Percentiles rank a stretch among this genome's conserved stretches.
These are phyloP conservation scores for Moricandia moricandioides DNA, from an alignment of 345 rosid species.

Conservation along the genomic window DNA sequence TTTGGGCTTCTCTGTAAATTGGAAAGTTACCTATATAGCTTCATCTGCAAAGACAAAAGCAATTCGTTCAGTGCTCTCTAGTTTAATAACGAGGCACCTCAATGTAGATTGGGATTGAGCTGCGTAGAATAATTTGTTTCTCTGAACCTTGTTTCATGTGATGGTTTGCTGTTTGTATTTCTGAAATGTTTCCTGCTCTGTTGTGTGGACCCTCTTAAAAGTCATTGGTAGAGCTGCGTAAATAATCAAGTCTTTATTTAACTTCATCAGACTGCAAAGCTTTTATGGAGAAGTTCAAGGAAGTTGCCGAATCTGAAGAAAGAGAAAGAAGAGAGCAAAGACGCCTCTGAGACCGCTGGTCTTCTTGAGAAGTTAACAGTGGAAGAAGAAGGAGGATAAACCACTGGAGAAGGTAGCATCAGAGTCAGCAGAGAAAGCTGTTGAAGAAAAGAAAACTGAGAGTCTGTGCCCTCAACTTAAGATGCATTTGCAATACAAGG, in stretches of 20 bases:
- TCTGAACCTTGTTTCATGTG: not conserved
- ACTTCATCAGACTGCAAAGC: constrained; percentile 63
- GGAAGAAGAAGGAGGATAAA: constrained; percentile 57
- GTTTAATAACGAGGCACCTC: not conserved
- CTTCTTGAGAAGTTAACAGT: constrained; percentile 69
- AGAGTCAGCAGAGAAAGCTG: constrained; percentile 28
- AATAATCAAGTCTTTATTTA: not conserved
- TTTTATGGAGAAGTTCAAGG: constrained; percentile 72
- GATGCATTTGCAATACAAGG: constrained; percentile 7
- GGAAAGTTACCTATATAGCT: not conserved
- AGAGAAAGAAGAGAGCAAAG: constrained; percentile 58
- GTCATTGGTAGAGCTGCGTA: not conserved
- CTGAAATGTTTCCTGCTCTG: not conserved
- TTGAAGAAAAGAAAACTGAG: constrained; percentile 52
- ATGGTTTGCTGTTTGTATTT: constrained; percentile 1
- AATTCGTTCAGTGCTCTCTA: not conserved
- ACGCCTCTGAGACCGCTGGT: constrained; percentile 63
- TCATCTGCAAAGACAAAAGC: not conserved
- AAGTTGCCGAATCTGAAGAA: constrained; percentile 71
- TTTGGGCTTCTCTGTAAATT: not conserved
- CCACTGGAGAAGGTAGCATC: constrained; percentile 33
- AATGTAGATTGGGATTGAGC: not conserved
- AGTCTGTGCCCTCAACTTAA: constrained; percentile 51
- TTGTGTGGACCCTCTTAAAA: not conserved
- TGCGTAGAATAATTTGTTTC: no score